Evolutionary conservation across 306 rosid genomes (phyloP), one percentile per base, ranked within the genome.

Genomic region (Gastrolobium villosum): DNA sequence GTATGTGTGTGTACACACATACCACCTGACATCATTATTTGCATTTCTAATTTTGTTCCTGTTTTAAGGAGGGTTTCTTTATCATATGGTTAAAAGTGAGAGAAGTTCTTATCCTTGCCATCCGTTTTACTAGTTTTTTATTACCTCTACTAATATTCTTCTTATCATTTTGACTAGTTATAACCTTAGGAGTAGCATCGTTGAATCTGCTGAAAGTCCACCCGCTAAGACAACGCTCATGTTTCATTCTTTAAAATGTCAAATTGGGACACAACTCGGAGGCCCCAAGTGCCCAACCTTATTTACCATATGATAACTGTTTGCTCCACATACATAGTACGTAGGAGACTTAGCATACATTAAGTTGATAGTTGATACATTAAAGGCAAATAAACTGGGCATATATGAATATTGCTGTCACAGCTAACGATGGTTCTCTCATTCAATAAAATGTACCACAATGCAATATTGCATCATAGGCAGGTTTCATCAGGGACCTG

Each of bases 401-500:
- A 20, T 44, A 65, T 41, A 43, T 40, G 30, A 45, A 59, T 44
- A n/a, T 30, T 74, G 26, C 69, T 14, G 44, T 74, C 11, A 30
- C 32, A 14, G 31, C 5, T 2, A 31, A 32, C 72, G 62, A 15
- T 79, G 28, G 7, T 72, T 52, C 52, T 41, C 41, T 43, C 39
- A 10, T 39, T 70, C 48, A 32, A 77, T 50, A 78, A 73, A 60
- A 37, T 30, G 39, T 39, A 15, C 56, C 67, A 11, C 55, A 14
- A 31, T 10, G 57, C 60, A 6, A 34, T 56, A 45, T 46, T 41
- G 32, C 74, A 65, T 54, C 50, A 44, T 56, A 7, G 14, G 52
- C 60, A 53, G 13, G 20, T 71, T 75, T 54, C 39, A 55, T 54
- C 54, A 76, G 73, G 59, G 52, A 60, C 37, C 67, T 60, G 72